Evolutionary conservation across 1,284 basidiomycete species (phyloP).

Genomic region (Heterobasidion occidentale): DNA sequence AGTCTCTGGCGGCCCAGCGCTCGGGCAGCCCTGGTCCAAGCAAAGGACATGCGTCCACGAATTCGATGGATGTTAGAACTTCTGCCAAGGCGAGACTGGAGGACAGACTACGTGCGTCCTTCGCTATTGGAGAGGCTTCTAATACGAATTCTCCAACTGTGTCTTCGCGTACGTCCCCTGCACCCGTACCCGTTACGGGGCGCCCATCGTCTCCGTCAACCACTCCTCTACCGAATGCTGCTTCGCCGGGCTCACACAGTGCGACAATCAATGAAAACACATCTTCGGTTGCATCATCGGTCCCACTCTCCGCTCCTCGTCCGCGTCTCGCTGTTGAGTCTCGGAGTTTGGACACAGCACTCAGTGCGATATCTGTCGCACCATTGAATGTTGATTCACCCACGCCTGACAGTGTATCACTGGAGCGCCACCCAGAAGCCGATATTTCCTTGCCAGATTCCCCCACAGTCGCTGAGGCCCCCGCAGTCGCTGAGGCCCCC

Average conservation of each 20-base stretch:
- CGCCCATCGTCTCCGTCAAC: conserved; percentile 28
- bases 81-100: conserved; percentile 41
- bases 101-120: conserved; percentile 58
- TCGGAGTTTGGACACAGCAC: background rate
- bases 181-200: conserved; percentile 25
- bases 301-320: conserved; percentile 4
- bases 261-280: conserved; percentile 7
- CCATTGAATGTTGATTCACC: background rate
- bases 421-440: background rate
- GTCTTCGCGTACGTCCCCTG: conserved; percentile 34
- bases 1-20: conserved; percentile 50
- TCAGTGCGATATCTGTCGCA: background rate
- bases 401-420: background rate
- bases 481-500: background rate
- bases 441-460: background rate
- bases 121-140: conserved; percentile 48
- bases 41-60: conserved; percentile 3
- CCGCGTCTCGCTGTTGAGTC: background rate
- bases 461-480: background rate
- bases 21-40: conserved; percentile 28
- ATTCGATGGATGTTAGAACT: conserved; percentile 10
- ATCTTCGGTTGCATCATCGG: background rate
- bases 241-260: conserved; percentile 23
- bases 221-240: conserved; percentile 30
- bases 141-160: conserved; percentile 33